Conservation (phyloP, 257 asterid genomes). For the Solanum habrochaites region DNA sequence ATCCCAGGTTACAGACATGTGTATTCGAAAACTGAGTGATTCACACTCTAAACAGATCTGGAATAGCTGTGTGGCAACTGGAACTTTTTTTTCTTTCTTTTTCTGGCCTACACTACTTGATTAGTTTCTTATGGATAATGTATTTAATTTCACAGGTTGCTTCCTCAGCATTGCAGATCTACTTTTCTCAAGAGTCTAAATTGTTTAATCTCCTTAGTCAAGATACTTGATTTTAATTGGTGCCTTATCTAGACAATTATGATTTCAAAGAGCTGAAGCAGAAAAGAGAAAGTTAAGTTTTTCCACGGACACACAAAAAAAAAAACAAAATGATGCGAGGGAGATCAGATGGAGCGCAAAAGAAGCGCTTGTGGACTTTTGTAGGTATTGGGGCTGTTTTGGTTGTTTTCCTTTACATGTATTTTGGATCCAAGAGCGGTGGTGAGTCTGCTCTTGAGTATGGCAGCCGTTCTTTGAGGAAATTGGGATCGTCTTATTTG, state of each 20-base stretch:
- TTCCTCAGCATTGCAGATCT: not conserved
- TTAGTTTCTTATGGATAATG: not conserved
- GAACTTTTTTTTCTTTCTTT: no score
- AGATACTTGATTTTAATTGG: not conserved
- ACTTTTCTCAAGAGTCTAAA: not conserved
- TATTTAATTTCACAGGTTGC: not conserved
- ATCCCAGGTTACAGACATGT: not conserved
- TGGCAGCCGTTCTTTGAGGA: conserved; percentile 82
- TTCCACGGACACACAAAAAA: not conserved
- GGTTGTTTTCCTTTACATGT: conserved; percentile 50
- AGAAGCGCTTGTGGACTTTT: conserved; percentile 49
- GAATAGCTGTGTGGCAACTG: not conserved
- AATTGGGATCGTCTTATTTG: conserved; percentile 75
- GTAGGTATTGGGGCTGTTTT: conserved; percentile 35
- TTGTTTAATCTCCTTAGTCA: not conserved
- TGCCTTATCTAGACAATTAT: conserved; percentile 4
- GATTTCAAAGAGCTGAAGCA: conserved; percentile 10
- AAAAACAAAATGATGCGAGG: conserved; percentile 46
- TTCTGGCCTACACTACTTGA: not conserved
- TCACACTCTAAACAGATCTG: not conserved
- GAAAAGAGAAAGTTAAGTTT: conserved; percentile 11
- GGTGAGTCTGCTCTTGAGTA: conserved; percentile 82
- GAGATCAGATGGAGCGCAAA: conserved; percentile 63
- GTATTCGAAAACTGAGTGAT: not conserved
- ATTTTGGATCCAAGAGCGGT: conserved; percentile 53